Percentiles rank a stretch among this genome's conserved stretches.
Evolutionary conservation across 306 rosid species (phyloP).

Genomic region (Cyamopsis tetragonoloba): DNA sequence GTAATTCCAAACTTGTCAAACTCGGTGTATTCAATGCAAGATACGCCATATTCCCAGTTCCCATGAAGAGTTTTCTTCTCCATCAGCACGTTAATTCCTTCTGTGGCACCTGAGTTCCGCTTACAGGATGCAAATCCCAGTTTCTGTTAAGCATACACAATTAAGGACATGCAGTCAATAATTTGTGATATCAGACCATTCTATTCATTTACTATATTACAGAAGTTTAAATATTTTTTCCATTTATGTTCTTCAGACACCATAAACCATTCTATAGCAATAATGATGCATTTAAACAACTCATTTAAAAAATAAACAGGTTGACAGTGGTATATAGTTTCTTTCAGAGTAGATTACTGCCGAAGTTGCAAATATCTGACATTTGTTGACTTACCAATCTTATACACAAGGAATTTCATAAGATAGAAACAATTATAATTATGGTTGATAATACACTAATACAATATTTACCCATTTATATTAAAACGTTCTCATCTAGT

Average conservation of each 20-base stretch:
- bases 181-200: slow-evolving; percentile 11
- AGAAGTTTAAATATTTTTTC: slow-evolving; percentile 7
- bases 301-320: neutral
- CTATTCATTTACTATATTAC: neutral
- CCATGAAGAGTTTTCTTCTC: slow-evolving; percentile 79
- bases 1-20: slow-evolving; percentile 79
- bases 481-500: neutral
- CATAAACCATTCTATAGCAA: slow-evolving; percentile 1
- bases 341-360: neutral
- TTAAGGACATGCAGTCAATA: neutral
- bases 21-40: slow-evolving; percentile 94
- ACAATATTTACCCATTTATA: neutral
- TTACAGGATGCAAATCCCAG: slow-evolving; percentile 94
- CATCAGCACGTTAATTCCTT: slow-evolving; percentile 85
- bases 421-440: neutral
- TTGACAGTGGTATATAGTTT: neutral
- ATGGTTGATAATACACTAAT: neutral
- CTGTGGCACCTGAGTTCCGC: slow-evolving; percentile 80
- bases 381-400: slow-evolving; percentile 15
- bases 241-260: neutral
- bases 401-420: neutral
- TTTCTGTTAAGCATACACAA: slow-evolving; percentile 48
- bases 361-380: slow-evolving; percentile 1
- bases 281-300: neutral
- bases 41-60: slow-evolving; percentile 80